Evolutionary conservation across 257 asterid genomes (phyloP), one percentile per base, ranked within the genome.

Genomic region (Ligustrum vulgare): DNA sequence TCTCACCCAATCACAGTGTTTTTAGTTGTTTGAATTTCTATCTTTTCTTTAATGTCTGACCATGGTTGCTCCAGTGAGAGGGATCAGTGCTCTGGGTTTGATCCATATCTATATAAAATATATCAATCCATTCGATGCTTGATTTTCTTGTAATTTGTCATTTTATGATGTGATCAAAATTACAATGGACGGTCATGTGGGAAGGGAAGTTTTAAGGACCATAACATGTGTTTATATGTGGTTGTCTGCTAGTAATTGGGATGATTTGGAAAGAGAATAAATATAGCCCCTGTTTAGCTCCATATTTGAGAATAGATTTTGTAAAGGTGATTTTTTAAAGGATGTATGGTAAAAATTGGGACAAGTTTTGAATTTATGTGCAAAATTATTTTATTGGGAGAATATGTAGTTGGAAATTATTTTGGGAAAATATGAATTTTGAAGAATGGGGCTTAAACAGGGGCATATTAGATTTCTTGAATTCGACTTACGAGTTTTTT

Each of bases 1-100:
- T 11, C 47, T 11, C 47, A 41, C 47, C 23, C 39, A 8, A 56
- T 34, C 37, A 37, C 32, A 20, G 36, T 34, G 43, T 68, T 22
- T 49, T 72, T 49, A 15, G 69, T 33, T 69, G 69, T 32, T 51
- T 15, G 68, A 31, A 15, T 9, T 75, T 10, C 37, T 41, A 41
- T 5, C 41, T 32, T 6, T 68, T 43, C 45, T 11, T n/a, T 35
- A 1, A 6, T 3, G 69, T 16, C 67, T n/a, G 32, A 15, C 18
- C 74, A 36, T 71, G 75, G 56, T 79, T 67, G 36, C 74, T 64
- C 18, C 49, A 10, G 35, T 45, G 33, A 64, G 45, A 37, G n/a
- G 71, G 58, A 35, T 34, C 76, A 11, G 75, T 9, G 33, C 71
- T 62, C 31, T 0, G 65, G 49, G 4, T 41, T 41, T 41, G 18